Percentiles rank a stretch among this genome's conserved stretches.
Evolutionary conservation across 2,329 filamentous ascomycete species (phyloP).

Genomic region (Clonostachys rosea): DNA sequence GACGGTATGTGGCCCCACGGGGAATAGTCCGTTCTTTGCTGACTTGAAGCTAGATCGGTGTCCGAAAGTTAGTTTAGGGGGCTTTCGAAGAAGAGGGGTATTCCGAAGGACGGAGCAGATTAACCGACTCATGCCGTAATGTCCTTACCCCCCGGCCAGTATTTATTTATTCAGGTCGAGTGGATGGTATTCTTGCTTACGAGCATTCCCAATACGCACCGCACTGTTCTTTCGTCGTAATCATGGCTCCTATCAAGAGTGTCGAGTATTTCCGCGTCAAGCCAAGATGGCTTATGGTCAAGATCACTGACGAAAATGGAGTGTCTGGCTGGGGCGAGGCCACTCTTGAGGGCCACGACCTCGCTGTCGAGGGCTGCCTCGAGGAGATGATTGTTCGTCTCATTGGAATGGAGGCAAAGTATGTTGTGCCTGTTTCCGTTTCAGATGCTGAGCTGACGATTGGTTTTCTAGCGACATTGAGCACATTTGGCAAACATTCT

Average conservation of each 20-base stretch:
- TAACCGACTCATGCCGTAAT: too few relatives aligned
- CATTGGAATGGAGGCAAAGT: constrained; percentile 64
- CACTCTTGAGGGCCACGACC: constrained; percentile 64
- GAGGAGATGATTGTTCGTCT: constrained; percentile 45
- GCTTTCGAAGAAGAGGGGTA: too few relatives aligned
- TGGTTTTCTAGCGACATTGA: constrained; percentile 58
- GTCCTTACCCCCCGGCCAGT: too few relatives aligned
- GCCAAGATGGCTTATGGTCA: constrained; percentile 70
- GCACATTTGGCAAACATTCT: constrained; percentile 69
- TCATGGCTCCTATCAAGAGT: constrained; percentile 8
- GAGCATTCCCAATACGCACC: too few relatives aligned
- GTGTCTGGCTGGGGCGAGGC: constrained; percentile 68
- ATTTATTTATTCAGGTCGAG: too few relatives aligned
- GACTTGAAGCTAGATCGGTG: too few relatives aligned
- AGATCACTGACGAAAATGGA: constrained; percentile 60
- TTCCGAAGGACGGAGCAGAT: too few relatives aligned
- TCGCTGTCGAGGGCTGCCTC: constrained; percentile 65
- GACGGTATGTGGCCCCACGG: too few relatives aligned
- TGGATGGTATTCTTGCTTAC: too few relatives aligned
- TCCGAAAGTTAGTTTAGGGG: too few relatives aligned
- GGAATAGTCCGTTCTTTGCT: too few relatives aligned
- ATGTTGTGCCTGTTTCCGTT: constrained; percentile 8
- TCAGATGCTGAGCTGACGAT: neutral
- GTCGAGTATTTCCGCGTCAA: constrained; percentile 69
- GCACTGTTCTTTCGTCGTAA: neutral